These are phyloP conservation scores for Crithidia acanthocephali DNA, from an alignment of 208 protist genomes.

Conservation along the genomic window DNA sequence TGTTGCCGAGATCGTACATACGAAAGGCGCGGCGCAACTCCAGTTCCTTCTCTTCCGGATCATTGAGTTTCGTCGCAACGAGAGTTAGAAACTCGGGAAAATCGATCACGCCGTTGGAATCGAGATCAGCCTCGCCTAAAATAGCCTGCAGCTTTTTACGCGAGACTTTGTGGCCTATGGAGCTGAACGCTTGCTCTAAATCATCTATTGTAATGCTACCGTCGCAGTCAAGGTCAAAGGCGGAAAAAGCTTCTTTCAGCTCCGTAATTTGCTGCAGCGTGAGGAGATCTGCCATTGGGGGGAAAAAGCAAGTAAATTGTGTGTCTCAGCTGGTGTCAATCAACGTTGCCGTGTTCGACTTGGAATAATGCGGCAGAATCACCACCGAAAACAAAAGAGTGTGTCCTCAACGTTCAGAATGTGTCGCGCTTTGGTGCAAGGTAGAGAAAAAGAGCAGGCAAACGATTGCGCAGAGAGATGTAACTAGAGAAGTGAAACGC, in stretches of 20 bases:
- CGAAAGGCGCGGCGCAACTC: constrained; percentile 93
- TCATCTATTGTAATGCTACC: constrained; percentile 99
- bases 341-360: no score
- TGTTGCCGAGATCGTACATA: constrained; percentile 96
- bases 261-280: constrained; percentile 99
- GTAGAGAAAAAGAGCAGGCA: no score
- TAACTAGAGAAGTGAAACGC: no score
- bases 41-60: constrained; percentile 92
- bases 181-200: constrained; percentile 99
- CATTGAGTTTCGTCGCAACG: constrained; percentile 87
- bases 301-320: no score
- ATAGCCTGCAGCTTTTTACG: constrained; percentile 95
- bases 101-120: constrained; percentile 98
- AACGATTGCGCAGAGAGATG: no score
- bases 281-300: constrained; percentile 91
- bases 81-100: constrained; percentile 97
- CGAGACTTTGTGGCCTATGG: constrained; percentile 97
- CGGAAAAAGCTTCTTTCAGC: constrained; percentile 99
- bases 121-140: constrained; percentile 97
- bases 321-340: no score
- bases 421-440: no score
- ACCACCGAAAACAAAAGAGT: no score
- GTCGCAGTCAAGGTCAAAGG: constrained; percentile 99
- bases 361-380: no score
- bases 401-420: no score